A percentile compares a stretch with the other conserved stretches of the same genome.
These are phyloP conservation scores for Capsicum chinense DNA, from an alignment of 257 asterid genomes.

Conservation along the genomic window DNA sequence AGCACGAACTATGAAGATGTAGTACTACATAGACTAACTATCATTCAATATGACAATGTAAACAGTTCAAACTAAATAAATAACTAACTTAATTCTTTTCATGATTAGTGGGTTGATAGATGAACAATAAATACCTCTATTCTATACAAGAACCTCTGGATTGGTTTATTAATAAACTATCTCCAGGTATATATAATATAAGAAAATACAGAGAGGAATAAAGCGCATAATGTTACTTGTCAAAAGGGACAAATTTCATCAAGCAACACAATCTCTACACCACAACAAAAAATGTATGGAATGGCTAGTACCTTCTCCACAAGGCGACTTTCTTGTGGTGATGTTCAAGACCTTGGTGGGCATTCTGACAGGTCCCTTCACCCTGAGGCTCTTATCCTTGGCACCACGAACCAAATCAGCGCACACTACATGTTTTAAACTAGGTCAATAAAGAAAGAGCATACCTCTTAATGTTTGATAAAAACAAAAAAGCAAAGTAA, in stretches of 20 bases:
- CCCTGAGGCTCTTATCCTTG: constrained; percentile 33
- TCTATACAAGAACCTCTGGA: neutral
- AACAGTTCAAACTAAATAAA: neutral
- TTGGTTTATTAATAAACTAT: neutral
- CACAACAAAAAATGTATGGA: neutral
- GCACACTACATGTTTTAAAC: neutral
- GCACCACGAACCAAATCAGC: constrained; percentile 37
- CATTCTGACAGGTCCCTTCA: constrained; percentile 38
- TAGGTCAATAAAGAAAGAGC: neutral
- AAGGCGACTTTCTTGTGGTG: constrained; percentile 41
- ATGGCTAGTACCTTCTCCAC: constrained; percentile 34
- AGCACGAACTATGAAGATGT: neutral
- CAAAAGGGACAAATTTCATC: neutral
- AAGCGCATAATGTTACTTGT: neutral
- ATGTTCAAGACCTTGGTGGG: constrained; percentile 41
- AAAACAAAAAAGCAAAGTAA: neutral
- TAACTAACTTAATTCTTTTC: neutral
- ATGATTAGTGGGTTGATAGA: neutral
- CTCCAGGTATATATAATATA: neutral
- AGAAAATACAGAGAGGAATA: neutral
- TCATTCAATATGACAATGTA: neutral
- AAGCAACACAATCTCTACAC: neutral
- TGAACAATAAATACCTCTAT: neutral
- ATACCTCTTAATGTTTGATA: no score
- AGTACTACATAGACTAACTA: neutral